A percentile compares a stretch with the other conserved stretches of the same genome.
Evolutionary conservation across 2,329 filamentous ascomycete genomes (phyloP).

Genomic region (Hortaea sp.): DNA sequence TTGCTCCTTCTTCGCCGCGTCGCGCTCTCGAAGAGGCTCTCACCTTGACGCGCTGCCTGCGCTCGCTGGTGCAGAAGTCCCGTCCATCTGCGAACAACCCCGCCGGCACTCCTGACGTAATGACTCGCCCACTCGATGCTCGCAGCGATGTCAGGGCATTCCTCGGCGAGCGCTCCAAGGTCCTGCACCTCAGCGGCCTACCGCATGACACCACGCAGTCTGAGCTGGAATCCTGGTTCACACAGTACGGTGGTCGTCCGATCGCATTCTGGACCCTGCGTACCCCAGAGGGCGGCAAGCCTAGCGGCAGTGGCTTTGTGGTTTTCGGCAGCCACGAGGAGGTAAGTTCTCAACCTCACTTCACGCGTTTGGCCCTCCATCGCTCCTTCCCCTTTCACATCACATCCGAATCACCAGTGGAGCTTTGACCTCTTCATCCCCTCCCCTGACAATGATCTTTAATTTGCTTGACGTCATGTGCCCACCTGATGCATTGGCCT

Average conservation of each 20-base stretch:
- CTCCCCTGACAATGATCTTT: neutral
- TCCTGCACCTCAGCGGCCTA: slow-evolving; percentile 92
- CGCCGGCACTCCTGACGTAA: slow-evolving; percentile 90
- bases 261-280: slow-evolving; percentile 99
- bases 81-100: slow-evolving; percentile 54
- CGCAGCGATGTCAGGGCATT: slow-evolving; percentile 94
- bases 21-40: slow-evolving; percentile 97
- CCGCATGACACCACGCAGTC: slow-evolving; percentile 98
- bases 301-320: slow-evolving; percentile 95
- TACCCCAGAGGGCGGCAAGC: slow-evolving; percentile 97
- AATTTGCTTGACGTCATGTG: slow-evolving; percentile 1
- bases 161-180: slow-evolving; percentile 91
- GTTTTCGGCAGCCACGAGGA: slow-evolving; percentile 99
- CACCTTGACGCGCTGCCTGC: slow-evolving; percentile 82
- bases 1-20: slow-evolving; percentile 88
- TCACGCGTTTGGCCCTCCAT: neutral
- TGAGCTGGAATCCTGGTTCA: slow-evolving; percentile 98
- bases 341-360: slow-evolving; percentile 46
- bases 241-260: slow-evolving; percentile 91
- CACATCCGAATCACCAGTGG: neutral
- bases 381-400: slow-evolving; percentile 1
- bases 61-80: slow-evolving; percentile 89
- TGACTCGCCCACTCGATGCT: slow-evolving; percentile 92
- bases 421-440: neutral
- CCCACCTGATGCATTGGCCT: neutral